These are phyloP conservation scores for Cercospora nicotianae DNA, from an alignment of 2,329 filamentous ascomycete species.

Conservation along the genomic window DNA sequence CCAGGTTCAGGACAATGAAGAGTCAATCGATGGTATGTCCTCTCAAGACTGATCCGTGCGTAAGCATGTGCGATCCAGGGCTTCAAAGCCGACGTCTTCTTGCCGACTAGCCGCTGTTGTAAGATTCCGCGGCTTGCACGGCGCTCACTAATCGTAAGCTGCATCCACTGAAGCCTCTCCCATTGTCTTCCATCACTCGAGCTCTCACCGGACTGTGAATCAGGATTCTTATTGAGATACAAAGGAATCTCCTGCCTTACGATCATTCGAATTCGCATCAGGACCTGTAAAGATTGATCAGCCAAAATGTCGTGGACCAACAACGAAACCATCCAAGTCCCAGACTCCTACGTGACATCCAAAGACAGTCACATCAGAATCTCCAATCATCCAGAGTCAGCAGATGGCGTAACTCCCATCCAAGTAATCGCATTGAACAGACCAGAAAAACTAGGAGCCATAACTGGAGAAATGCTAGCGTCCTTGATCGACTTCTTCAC, in stretches of 20 bases:
- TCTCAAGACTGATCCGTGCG: background rate
- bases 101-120: background rate
- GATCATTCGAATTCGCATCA: too few species aligned
- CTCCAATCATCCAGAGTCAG: background rate
- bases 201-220: background rate
- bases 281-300: background rate
- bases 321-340: background rate
- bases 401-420: background rate
- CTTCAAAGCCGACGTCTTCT: background rate
- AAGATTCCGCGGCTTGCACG: background rate
- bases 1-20: background rate
- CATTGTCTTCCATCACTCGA: background rate
- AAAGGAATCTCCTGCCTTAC: too few species aligned
- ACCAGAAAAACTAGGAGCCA: background rate
- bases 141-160: background rate
- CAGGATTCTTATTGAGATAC: background rate
- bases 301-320: background rate
- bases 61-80: background rate
- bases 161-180: background rate
- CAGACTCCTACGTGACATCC: background rate
- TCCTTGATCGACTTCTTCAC: background rate
- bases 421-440: background rate
- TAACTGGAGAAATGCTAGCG: background rate
- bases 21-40: background rate
- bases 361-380: background rate